These are phyloP conservation scores for Microsporum audouinii DNA, from an alignment of 2,329 filamentous ascomycete genomes.

Conservation along the genomic window DNA sequence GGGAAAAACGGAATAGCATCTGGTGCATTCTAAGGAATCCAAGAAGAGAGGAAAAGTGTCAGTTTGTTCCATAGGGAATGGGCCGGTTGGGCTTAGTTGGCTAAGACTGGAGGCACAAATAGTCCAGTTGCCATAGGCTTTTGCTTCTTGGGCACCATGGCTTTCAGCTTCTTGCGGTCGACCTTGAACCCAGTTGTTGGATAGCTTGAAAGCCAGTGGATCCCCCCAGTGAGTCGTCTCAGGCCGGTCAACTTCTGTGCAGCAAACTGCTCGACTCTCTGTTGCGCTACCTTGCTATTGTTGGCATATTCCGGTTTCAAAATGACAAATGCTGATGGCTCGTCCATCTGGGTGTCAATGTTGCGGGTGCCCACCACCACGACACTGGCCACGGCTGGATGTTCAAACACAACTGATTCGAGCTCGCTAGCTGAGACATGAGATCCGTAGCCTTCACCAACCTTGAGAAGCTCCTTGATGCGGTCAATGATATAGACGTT, in stretches of 20 bases:
- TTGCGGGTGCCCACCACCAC: slow-evolving; percentile 53
- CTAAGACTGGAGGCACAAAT: neutral
- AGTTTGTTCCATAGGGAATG: too few species aligned
- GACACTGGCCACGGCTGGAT: slow-evolving; percentile 45
- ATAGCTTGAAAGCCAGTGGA: slow-evolving; percentile 11
- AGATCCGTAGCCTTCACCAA: slow-evolving; percentile 51
- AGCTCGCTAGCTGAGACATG: slow-evolving; percentile 59
- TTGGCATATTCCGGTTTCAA: slow-evolving; percentile 11
- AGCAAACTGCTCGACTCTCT: slow-evolving; percentile 10
- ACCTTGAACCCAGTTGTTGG: slow-evolving; percentile 13
- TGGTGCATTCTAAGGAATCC: too few species aligned
- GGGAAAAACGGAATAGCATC: too few species aligned
- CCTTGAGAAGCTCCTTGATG: slow-evolving; percentile 51
- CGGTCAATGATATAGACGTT: slow-evolving; percentile 87
- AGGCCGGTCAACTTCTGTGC: slow-evolving; percentile 10
- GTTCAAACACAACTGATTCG: slow-evolving; percentile 42
- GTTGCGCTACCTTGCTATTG: neutral
- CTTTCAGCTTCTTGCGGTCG: neutral
- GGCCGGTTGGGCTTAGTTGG: neutral
- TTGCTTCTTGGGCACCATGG: slow-evolving; percentile 1
- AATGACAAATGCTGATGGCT: slow-evolving; percentile 15
- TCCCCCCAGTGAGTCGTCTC: slow-evolving; percentile 12
- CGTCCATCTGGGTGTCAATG: slow-evolving; percentile 47
- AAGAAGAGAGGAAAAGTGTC: too few species aligned
- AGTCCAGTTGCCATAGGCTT: neutral